A percentile compares a stretch with the other conserved stretches of the same genome.
Evolutionary conservation across 164 flowering plant species (phyloP).

Genomic region (Sedum album): DNA sequence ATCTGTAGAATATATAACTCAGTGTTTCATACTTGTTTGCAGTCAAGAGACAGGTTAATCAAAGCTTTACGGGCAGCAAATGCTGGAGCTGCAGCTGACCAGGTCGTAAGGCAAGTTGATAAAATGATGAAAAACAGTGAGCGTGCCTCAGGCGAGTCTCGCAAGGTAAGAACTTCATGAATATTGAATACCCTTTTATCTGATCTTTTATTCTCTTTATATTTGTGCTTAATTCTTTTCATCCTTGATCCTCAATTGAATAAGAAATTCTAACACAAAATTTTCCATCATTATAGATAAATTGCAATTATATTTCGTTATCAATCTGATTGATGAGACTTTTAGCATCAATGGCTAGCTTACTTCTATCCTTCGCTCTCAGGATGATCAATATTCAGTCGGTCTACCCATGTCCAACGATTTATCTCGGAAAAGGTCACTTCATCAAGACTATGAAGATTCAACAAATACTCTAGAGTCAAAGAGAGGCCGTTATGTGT

Average conservation of each 20-base stretch:
- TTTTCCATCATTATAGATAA: background rate
- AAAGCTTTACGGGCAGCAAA: conserved; percentile 72
- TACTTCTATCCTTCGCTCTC: conserved; percentile 14
- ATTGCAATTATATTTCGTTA: background rate
- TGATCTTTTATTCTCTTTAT: background rate
- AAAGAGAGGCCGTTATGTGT: conserved; percentile 45
- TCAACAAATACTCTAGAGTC: conserved; percentile 23
- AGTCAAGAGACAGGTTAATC: conserved; percentile 86
- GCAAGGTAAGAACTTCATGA: conserved; percentile 44
- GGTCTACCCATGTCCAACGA: conserved; percentile 37
- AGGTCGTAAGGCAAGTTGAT: conserved; percentile 82
- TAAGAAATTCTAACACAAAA: background rate
- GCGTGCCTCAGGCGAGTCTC: conserved; percentile 60
- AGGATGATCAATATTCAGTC: conserved; percentile 57
- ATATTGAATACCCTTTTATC: background rate
- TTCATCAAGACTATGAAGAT: conserved; percentile 44
- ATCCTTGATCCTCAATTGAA: background rate
- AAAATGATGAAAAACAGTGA: conserved; percentile 64
- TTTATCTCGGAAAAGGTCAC: conserved; percentile 39
- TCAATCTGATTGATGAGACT: background rate
- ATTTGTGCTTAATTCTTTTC: background rate
- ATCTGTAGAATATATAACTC: background rate
- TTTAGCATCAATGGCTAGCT: conserved; percentile 2
- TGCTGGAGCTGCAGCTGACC: conserved; percentile 99
- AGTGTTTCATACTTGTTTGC: conserved; percentile 15